Evolutionary conservation across 441 rosid genomes (phyloP).

Genomic region (Daphne laureola): DNA sequence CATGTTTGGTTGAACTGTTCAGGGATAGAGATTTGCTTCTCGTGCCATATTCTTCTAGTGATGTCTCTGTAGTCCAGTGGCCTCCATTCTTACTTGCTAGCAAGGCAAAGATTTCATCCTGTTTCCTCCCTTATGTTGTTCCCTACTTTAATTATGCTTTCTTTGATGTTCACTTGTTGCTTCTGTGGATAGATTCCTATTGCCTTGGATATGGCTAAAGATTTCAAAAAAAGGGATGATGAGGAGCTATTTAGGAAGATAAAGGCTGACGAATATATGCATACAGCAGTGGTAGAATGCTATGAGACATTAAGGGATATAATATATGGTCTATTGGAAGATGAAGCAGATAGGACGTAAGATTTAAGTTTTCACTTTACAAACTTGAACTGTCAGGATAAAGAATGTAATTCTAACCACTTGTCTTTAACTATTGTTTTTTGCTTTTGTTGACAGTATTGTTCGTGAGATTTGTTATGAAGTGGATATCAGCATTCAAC

Average conservation of each 20-base stretch:
- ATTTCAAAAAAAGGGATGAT: slow-evolving; percentile 73
- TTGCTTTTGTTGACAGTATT: slow-evolving; percentile 27
- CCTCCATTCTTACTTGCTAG: slow-evolving; percentile 97
- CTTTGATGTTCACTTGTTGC: slow-evolving; percentile 16
- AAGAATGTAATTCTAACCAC: background rate
- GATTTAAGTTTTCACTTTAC: slow-evolving; percentile 12
- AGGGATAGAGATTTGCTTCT: slow-evolving; percentile 89
- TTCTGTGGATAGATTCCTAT: slow-evolving; percentile 67
- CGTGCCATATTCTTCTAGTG: slow-evolving; percentile 69
- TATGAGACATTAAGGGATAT: slow-evolving; percentile 70
- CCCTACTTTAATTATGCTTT: slow-evolving; percentile 11
- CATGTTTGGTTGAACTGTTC: slow-evolving; percentile 20
- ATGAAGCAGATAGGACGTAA: slow-evolving; percentile 64
- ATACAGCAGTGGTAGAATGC: slow-evolving; percentile 71
- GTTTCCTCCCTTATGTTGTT: slow-evolving; percentile 12
- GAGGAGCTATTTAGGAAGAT: slow-evolving; percentile 76
- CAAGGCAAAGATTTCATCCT: slow-evolving; percentile 49
- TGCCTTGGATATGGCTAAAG: slow-evolving; percentile 98
- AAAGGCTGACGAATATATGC: slow-evolving; percentile 63
- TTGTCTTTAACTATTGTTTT: background rate
- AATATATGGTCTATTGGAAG: slow-evolving; percentile 57
- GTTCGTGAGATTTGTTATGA: slow-evolving; percentile 40
- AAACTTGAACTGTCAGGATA: slow-evolving; percentile 6
- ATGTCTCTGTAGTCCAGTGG: slow-evolving; percentile 75
- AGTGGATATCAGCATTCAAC: slow-evolving; percentile 44